Conservation (phyloP, 768 basidiomycete species). For the Neoboletus brunneissimus region DNA sequence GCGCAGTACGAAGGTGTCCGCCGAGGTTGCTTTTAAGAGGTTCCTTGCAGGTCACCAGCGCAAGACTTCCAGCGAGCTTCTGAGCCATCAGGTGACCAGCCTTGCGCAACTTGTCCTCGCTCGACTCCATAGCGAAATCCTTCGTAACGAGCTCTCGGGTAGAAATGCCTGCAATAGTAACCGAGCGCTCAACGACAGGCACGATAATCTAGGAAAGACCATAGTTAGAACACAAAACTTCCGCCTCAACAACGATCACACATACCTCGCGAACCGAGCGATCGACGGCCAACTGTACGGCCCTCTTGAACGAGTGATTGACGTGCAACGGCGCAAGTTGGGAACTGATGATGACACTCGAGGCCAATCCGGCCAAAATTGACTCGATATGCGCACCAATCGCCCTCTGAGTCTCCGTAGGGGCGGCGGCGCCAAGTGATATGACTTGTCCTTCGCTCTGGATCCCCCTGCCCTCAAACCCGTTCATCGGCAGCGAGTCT, state of each 20-base stretch:
- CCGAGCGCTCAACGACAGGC: slow-evolving; percentile 96
- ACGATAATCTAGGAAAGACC: slow-evolving; percentile 69
- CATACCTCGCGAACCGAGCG: slow-evolving; percentile 90
- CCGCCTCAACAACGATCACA: not conserved
- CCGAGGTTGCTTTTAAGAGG: slow-evolving; percentile 90
- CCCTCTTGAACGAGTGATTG: slow-evolving; percentile 85
- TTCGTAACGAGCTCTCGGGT: slow-evolving; percentile 93
- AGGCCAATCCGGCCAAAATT: slow-evolving; percentile 67
- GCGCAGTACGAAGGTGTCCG: slow-evolving; percentile 77
- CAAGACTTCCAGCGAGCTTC: slow-evolving; percentile 93
- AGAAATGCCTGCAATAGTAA: slow-evolving; percentile 97
- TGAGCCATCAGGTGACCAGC: slow-evolving; percentile 96
- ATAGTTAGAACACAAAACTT: not conserved
- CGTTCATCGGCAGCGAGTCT: slow-evolving; percentile 73
- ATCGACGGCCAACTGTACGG: slow-evolving; percentile 88
- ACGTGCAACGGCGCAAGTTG: slow-evolving; percentile 71
- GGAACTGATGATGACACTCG: slow-evolving; percentile 72
- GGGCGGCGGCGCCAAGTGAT: slow-evolving; percentile 55
- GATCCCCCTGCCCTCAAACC: slow-evolving; percentile 54
- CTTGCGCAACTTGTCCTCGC: slow-evolving; percentile 85
- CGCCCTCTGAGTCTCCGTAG: slow-evolving; percentile 62
- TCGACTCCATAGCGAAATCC: slow-evolving; percentile 91
- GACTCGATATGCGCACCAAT: slow-evolving; percentile 79
- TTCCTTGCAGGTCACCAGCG: slow-evolving; percentile 97
- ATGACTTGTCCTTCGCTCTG: slow-evolving; percentile 59